Evolutionary conservation across 2,329 filamentous ascomycete genomes (phyloP), one percentile per base, ranked within the genome.

Genomic region (Tolypocladium sp.): DNA sequence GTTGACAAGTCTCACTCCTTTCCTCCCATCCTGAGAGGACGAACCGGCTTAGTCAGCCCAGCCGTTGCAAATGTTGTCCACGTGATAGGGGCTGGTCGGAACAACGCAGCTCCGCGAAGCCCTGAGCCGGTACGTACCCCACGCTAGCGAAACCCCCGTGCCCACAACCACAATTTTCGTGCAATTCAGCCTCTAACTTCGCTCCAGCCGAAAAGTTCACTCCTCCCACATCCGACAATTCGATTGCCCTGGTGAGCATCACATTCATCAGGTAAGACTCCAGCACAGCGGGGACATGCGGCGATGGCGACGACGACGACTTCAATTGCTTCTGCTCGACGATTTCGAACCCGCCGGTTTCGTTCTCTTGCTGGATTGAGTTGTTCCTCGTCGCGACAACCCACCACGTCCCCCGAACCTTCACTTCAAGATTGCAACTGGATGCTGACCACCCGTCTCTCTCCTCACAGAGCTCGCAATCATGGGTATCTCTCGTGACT

Each of bases 401-500:
- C 30, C 17, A 9, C 35, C 37, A 37, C 22, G 25, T 15, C 37
- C 37, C 12, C 46, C 25, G 17, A 17, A 4, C 12, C 46, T 33
- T 30, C 22, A 38, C 8, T n/a, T 52, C 49, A 35, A 53, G 49
- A 53, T 33, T 8, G 49, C 30, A 53, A 13, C 35, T 27, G 22
- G 37, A 42, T 20, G 61, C 65, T 66, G 61, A 71, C 63, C 60
- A 53, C 4, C 38, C 30, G 6, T 27, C 61, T 53, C 62, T 64
- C 55, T 61, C 63, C 61, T 68, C 72, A 67, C 78, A 88, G 83
- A 83, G 82, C 83, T 82, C 82, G 87, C 87, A 89, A 90, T 88
- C 83, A 93, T 93, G 90, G 90, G 94, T 99, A 97, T 99, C 85
- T 97, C 93, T 82, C 91, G 94, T 85, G 93, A 97, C 84, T 96